These are phyloP conservation scores for Lepraria neglecta DNA, from an alignment of 495 filamentous ascomycete genomes.

Conservation along the genomic window DNA sequence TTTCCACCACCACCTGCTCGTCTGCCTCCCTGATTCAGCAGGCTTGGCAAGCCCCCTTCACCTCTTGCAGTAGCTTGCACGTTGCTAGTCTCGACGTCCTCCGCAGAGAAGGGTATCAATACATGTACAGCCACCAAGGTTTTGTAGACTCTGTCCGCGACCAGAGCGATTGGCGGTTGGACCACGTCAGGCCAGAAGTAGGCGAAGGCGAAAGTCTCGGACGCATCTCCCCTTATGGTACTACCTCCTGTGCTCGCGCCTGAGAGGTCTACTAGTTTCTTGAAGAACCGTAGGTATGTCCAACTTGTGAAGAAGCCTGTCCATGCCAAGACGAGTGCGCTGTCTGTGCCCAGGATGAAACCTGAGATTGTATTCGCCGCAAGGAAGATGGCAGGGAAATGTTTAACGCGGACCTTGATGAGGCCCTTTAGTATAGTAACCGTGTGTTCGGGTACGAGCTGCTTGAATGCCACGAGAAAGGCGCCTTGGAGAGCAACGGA, in stretches of 20 bases:
- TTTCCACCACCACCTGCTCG: constrained; percentile 44
- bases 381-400: constrained; percentile 88
- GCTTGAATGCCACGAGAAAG: constrained; percentile 96
- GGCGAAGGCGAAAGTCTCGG: constrained; percentile 90
- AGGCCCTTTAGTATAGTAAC: constrained; percentile 84
- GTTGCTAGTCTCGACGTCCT: constrained; percentile 76
- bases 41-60: constrained; percentile 59
- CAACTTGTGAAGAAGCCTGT: constrained; percentile 82
- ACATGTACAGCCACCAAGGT: constrained; percentile 65
- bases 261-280: constrained; percentile 60
- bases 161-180: constrained; percentile 65
- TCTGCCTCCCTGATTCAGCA: constrained; percentile 46
- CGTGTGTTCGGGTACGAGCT: constrained; percentile 96
- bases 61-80: constrained; percentile 60
- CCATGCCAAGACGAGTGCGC: constrained; percentile 73
- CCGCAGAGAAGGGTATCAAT: constrained; percentile 79
- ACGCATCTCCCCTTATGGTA: constrained; percentile 71
- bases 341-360: constrained; percentile 74
- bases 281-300: constrained; percentile 96
- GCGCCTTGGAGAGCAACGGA: constrained; percentile 83
- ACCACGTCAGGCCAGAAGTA: constrained; percentile 89
- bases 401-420: constrained; percentile 84
- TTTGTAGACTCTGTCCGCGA: constrained; percentile 70
- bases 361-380: constrained; percentile 69
- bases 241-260: constrained; percentile 47